Conservation (phyloP, 495 filamentous ascomycete genomes). For the Neurospora sp. region DNA sequence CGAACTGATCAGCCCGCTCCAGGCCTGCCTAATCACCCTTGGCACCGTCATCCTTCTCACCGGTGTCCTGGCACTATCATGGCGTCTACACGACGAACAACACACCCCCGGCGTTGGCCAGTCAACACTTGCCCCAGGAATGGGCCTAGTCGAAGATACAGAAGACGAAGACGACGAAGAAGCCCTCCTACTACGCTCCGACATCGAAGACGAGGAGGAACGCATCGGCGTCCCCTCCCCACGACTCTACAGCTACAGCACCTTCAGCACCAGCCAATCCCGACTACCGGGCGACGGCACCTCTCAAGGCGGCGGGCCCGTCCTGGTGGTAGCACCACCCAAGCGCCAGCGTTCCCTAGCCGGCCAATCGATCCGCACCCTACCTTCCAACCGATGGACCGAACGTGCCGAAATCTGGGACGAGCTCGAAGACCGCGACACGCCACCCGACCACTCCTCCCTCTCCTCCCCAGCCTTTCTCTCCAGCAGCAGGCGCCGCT, state of each 20-base stretch:
- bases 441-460: slow-evolving; percentile 21
- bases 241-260: slow-evolving; percentile 31
- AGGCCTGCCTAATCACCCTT: slow-evolving; percentile 75
- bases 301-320: slow-evolving; percentile 10
- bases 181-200: slow-evolving; percentile 27
- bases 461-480: slow-evolving; percentile 12
- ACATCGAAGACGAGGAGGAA: slow-evolving; percentile 30
- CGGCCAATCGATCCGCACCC: slow-evolving; percentile 21
- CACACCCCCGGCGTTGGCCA: slow-evolving; percentile 48
- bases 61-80: slow-evolving; percentile 87
- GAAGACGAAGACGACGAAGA: slow-evolving; percentile 46
- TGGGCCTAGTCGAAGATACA: slow-evolving; percentile 58
- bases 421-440: slow-evolving; percentile 51
- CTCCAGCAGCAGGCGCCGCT: slow-evolving; percentile 19
- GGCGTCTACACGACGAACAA: slow-evolving; percentile 74
- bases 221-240: slow-evolving; percentile 9
- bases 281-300: slow-evolving; percentile 8
- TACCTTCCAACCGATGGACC: slow-evolving; percentile 32
- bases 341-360: slow-evolving; percentile 13
- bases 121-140: slow-evolving; percentile 54
- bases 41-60: slow-evolving; percentile 78
- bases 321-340: not conserved
- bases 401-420: slow-evolving; percentile 58
- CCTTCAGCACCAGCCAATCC: slow-evolving; percentile 21
- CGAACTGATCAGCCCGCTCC: slow-evolving; percentile 60